Conservation (phyloP, 768 basidiomycete genomes). For the Trametes elegans region DNA sequence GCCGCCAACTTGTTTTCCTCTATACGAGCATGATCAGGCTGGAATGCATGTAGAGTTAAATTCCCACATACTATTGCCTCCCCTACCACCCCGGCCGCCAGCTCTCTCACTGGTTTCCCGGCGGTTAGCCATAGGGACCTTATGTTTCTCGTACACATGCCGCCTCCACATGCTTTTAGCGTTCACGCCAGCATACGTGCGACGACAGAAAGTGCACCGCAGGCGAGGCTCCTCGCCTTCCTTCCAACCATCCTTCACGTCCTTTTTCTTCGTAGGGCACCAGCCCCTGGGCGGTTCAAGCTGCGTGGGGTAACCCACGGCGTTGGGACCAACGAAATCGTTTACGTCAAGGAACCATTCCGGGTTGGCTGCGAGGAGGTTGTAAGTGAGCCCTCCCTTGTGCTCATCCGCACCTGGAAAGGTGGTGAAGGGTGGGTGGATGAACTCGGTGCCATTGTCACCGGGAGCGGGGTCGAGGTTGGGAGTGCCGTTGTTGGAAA, state of each 20-base stretch:
- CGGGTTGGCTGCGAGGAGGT: slow-evolving; percentile 67
- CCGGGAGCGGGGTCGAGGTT: slow-evolving; percentile 56
- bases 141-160: slow-evolving; percentile 88
- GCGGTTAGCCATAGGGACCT: slow-evolving; percentile 86
- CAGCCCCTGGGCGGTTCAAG: slow-evolving; percentile 84
- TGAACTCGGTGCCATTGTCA: slow-evolving; percentile 67
- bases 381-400: slow-evolving; percentile 69
- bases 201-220: slow-evolving; percentile 80
- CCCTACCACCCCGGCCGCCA: slow-evolving; percentile 52
- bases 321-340: slow-evolving; percentile 56
- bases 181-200: slow-evolving; percentile 83
- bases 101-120: slow-evolving; percentile 65
- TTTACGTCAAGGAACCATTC: slow-evolving; percentile 76
- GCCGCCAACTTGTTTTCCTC: slow-evolving; percentile 21
- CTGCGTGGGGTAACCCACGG: slow-evolving; percentile 70
- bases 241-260: slow-evolving; percentile 72
- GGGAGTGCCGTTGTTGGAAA: slow-evolving; percentile 16
- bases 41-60: not conserved
- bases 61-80: slow-evolving; percentile 55
- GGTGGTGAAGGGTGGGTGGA: slow-evolving; percentile 68
- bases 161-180: slow-evolving; percentile 91
- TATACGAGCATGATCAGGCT: not conserved
- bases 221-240: slow-evolving; percentile 79
- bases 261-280: slow-evolving; percentile 85
- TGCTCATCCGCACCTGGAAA: slow-evolving; percentile 62